phyloP scores from a whole-genome alignment of 192 early-diverging fungal genomes.

The Coemansia sp. region DNA sequence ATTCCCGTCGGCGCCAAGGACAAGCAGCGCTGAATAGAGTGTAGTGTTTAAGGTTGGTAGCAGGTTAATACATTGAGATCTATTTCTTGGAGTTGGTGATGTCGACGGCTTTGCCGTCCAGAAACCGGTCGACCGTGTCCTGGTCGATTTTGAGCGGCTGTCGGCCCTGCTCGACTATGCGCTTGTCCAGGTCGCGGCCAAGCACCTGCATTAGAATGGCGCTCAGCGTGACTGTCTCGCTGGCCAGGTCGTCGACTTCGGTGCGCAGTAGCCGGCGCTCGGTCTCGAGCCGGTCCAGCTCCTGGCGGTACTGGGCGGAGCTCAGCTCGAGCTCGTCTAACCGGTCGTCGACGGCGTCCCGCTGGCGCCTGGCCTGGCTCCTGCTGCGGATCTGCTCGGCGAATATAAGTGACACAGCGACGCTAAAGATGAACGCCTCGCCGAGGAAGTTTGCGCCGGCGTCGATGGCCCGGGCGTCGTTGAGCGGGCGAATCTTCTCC shows the following conservation, averaged over 20 bases:
- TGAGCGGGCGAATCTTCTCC: constrained; percentile 72
- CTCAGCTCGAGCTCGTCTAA: constrained; percentile 55
- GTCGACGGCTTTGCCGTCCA: constrained; percentile 16
- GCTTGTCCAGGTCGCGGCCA: constrained; percentile 24
- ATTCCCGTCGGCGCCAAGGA: constrained; percentile 22
- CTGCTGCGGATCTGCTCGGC: constrained; percentile 65
- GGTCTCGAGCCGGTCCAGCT: constrained; percentile 27
- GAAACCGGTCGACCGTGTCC: constrained; percentile 26
- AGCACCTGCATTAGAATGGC: constrained; percentile 38
- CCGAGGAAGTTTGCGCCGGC: constrained; percentile 76
- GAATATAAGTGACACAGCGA: constrained; percentile 68
- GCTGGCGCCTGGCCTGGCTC: constrained; percentile 27
- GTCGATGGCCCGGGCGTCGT: constrained; percentile 75
- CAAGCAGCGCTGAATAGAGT: constrained; percentile 23
- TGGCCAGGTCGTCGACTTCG: constrained; percentile 20
- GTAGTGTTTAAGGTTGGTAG: background rate
- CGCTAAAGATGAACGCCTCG: constrained; percentile 72
- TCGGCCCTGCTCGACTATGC: constrained; percentile 22
- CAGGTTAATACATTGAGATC: too few relatives aligned
- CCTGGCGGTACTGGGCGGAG: constrained; percentile 35
- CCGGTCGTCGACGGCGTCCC: constrained; percentile 43
- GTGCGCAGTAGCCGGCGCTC: constrained; percentile 18
- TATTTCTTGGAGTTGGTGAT: background rate
- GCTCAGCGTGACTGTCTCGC: constrained; percentile 22
- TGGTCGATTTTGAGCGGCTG: constrained; percentile 16